Conservation (phyloP, 2,329 filamentous ascomycete species). For the Amylocarpus encephaloides region DNA sequence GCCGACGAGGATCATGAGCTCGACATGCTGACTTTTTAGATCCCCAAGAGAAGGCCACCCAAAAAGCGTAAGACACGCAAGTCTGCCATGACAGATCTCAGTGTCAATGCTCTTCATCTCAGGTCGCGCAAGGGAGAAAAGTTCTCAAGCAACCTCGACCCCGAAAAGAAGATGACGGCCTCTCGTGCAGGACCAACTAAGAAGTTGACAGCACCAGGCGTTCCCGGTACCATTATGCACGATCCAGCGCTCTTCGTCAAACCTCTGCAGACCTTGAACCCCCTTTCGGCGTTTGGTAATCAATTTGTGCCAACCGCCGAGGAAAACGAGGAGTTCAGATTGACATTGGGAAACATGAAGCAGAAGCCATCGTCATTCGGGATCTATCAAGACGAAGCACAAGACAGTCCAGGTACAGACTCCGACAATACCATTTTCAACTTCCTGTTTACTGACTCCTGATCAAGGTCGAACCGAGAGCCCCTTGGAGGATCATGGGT, state of each 20-base stretch:
- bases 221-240: not conserved
- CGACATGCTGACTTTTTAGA: constrained; percentile 12
- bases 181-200: no score
- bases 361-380: constrained; percentile 25
- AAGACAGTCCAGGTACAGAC: constrained; percentile 27
- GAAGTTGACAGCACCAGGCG: not conserved
- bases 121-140: constrained; percentile 15
- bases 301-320: constrained; percentile 23
- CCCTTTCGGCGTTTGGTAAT: constrained; percentile 15
- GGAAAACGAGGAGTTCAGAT: constrained; percentile 29
- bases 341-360: constrained; percentile 24
- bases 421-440: not conserved
- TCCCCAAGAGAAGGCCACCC: constrained; percentile 13
- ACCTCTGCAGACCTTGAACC: constrained; percentile 19
- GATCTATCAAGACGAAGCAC: constrained; percentile 27
- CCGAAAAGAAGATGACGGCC: constrained; percentile 11
- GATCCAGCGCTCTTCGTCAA: constrained; percentile 7
- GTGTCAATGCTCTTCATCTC: constrained; percentile 23
- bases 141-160: constrained; percentile 6
- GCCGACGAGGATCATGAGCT: no score
- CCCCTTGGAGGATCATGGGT: constrained; percentile 29
- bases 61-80: constrained; percentile 28
- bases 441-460: constrained; percentile 6
- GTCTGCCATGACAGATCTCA: constrained; percentile 18
- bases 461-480: constrained; percentile 26